Evolutionary conservation across 352 stramenopile species (phyloP), one percentile per base, ranked within the genome.

Genomic region (Phytophthora aleatoria): DNA sequence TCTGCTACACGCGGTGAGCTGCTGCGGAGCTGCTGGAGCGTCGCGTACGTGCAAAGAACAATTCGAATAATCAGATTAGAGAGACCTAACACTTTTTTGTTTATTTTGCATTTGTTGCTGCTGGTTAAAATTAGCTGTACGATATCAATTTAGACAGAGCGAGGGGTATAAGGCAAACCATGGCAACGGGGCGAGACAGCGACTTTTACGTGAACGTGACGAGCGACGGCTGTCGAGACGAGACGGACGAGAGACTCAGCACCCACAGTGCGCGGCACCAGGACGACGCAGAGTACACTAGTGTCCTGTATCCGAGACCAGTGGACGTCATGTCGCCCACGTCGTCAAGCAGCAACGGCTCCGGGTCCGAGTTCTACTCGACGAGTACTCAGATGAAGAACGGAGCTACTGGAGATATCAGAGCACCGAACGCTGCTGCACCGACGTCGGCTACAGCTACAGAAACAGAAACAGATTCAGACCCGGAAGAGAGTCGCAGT

Each of bases 301-400:
- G 35, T 35, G 67, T 74, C 3, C 43, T 77, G 42, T 78, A 68
- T 41, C 38, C 69, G 26, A 67, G 55, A 47, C 56, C 52, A 6
- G 12, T 70, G 63, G 72, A 83, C 28, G 50, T 70, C 42, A 73
- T 75, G 47, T 89, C 79, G 44, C 76, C 79, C 13, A 85, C 79
- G 10, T 89, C 79, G 0, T 87, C 79, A 16, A 87, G 79, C 36
- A 89, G 77, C 61, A 84, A 87, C 42, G 77, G 66, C 10, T 89
- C 79, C 12, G 67, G 38, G 8, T 27, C 53, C 5, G 79, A 84
- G 33, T 56, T 67, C 33, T 73, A 64, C 47, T 28, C 58, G 7
- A 38, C 56, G 27, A 27, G 20, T 1, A 16, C 66, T 16, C 16
- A 62, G 27, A 50, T 49, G 33, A 39, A 53, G 42, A 12, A 45